Base-by-base conservation (phyloP, 2,329 filamentous ascomycete genomes). In the Neoarthrinium moseri region DNA sequence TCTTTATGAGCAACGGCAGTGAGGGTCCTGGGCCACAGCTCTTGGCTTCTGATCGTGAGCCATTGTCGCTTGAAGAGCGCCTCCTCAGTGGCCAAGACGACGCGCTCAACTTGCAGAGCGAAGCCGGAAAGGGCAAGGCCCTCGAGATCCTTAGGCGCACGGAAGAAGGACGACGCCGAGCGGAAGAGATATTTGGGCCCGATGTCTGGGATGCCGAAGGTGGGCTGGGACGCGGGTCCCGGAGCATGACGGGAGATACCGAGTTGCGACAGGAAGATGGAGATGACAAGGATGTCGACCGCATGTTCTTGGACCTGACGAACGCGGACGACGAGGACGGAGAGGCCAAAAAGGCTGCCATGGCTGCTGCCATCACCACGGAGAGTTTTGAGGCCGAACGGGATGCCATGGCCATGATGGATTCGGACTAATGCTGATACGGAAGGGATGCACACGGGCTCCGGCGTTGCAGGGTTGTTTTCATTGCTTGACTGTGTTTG, bases 231-330 rank as follows among this genome's bases (percentile, higher is more conserved):
- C 35, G 47, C 13, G 29, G 55, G 22, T 59, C 62, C 4, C 64
- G 63, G 8, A 52, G 48, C 7, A 55, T 37, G 55, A 54, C 33
- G 29, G 46, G 21, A 56, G 40, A 46, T 51, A 40, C 48, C 49
- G 13, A 56, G 48, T 17, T 45, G 52, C 10, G 49, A 53, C 6
- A 54, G 51, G 17, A 56, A 51, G 71, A 73, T 5, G 71, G 73
- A 27, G 74, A 75, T 15, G 68, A 70, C 20, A 69, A 68, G 34
- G 75, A 73, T 21, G 74, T 77, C 4, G 74, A 78, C 46, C 73
- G 72, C 52, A 79, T 81, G 74, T 80, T 80, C 56, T 68, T 73
- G 35, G 77, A 80, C 34, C 69, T 81, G 52, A 78, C 75, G 4
- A 77, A 80, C 47, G 69, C 74, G 13, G 73, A 78, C 11, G 67